Evolutionary conservation across 1,139 yeast species (phyloP), one percentile per base, ranked within the genome.

Genomic region (Yamadazyma sp.): DNA sequence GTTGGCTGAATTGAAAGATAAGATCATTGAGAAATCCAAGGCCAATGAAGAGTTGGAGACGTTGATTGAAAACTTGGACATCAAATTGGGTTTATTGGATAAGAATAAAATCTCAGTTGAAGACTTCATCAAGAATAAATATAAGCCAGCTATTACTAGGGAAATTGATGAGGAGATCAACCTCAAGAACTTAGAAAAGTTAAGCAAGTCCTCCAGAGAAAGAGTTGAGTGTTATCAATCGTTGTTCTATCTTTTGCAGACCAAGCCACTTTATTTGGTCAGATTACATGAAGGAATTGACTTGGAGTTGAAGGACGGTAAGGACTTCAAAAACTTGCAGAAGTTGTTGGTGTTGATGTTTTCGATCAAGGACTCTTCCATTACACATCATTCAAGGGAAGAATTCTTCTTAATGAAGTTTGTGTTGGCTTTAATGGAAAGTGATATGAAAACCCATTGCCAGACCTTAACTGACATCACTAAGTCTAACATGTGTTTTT

Each of bases 41-140:
- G 66, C 69, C 21, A 86, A 86, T 50, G 90, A 82, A 50, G 74
- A 71, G 29, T 67, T 86, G 50, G 95, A 87, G 55, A 76, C 74
- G 35, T 84, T 81, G 44, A 79, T 90, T 44, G 89, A 85, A 46
- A 85, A 86, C 47, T 71, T 90, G 50, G 96, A 90, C 53, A 76
- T 86, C 49, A 89, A 87, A 53, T 81, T 88, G 51, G 87, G 88
- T 1, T 60, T 87, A 35, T 66, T 88, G 36, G 86, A 84, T 45
- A 86, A 83, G 54, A 86, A 87, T 59, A 86, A 85, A 51, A 82
- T 87, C 44, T 76, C 92, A 0, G 62, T 88, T 25, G 95, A 87
- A 49, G 95, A 87, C 47, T 71, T 86, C 33, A 63, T 82, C 35
- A 67, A 76, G 43, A 77, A 80, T 45, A 76, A 79, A 49, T 77